Base-by-base conservation (phyloP, 2,329 filamentous ascomycete genomes). In the Purpureocillium takamizusanense region DNA sequence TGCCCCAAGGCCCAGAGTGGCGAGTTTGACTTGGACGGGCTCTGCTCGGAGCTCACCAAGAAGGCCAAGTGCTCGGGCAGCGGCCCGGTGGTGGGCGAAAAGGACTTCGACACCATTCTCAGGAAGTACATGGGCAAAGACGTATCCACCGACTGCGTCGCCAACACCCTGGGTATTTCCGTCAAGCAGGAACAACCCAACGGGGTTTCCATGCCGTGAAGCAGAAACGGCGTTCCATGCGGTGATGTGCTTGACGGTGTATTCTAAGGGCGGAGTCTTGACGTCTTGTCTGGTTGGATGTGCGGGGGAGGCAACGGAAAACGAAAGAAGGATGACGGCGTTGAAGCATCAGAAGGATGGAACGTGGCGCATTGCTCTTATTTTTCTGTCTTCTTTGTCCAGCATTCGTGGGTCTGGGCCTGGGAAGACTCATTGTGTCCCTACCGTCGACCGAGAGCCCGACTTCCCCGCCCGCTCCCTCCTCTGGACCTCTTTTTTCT, bases 1-100 rank as follows among this genome's bases (percentile, higher is more conserved):
- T 94, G 88, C 60, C 81, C 87, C 43, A 88, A 84, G 57, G 92
- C 94, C 50, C 84, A 89, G 55, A 85, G 78, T 41, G 89, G 89
- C 50, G 89, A 94, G 50, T 87, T 97, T 47, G 92, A 98, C 49
- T 83, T 98, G 35, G 92, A 98, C 55, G 81, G 83, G 27, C 74
- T 98, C 17, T 98, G 92, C 65, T 84, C 83, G 4, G 89, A 98
- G 57, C 76, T 98, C 12, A 86, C 90, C 47, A 86, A 89, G 59
- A 98, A 98, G 67, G 92, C 92, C 41, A 92, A 90, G 56, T 98
- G 92, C 61, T 94, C 88, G 1, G 86, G 94, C 49, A 83, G 74
- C 14, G 90, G 92, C 13, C 86, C 94, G 11, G 86, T 95, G 14
- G 85, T 98, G 17, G 83, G 88, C 45, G 81, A 94, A 63, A 78